Evolutionary conservation across 768 basidiomycete genomes (phyloP).

Genomic region (Boletus pseudo-olivaceus): DNA sequence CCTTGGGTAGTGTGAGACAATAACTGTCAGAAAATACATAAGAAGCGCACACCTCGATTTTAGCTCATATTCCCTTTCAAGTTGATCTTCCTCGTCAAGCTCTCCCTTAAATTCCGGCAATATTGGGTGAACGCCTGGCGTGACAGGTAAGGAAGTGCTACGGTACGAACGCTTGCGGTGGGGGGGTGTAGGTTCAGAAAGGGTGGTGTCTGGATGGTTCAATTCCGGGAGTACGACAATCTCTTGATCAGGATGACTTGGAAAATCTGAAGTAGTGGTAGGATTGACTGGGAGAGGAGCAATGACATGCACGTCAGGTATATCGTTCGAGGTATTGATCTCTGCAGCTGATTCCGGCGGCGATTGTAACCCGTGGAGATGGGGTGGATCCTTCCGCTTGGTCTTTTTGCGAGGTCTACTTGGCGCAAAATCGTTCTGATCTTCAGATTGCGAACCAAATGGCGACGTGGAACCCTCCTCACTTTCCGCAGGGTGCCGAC

Average conservation of each 20-base stretch:
- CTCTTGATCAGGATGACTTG: slow-evolving; percentile 5
- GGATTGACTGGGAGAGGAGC: slow-evolving; percentile 6
- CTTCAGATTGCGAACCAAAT: slow-evolving; percentile 45
- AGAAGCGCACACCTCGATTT: slow-evolving; percentile 21
- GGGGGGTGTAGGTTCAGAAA: not conserved
- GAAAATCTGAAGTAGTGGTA: not conserved
- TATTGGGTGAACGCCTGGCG: slow-evolving; percentile 22
- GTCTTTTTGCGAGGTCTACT: slow-evolving; percentile 9
- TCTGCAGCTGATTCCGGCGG: slow-evolving; percentile 15
- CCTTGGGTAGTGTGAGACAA: slow-evolving; percentile 33
- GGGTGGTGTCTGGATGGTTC: not conserved
- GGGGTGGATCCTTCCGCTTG: slow-evolving; percentile 22
- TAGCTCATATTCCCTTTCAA: slow-evolving; percentile 53
- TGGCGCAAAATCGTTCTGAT: slow-evolving; percentile 28
- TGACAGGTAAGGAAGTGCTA: slow-evolving; percentile 36
- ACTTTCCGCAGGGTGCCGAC: slow-evolving; percentile 37
- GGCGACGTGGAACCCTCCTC: slow-evolving; percentile 48
- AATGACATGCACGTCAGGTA: slow-evolving; percentile 2
- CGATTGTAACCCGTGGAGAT: slow-evolving; percentile 21
- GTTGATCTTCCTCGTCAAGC: slow-evolving; percentile 45
- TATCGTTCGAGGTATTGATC: slow-evolving; percentile 3
- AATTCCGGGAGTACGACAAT: not conserved
- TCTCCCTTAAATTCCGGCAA: slow-evolving; percentile 36
- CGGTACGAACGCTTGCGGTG: slow-evolving; percentile 19
- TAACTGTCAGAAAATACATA: not conserved